Conservation (phyloP, 495 filamentous ascomycete genomes). For the Pseudomonodictys pantanalensis region DNA sequence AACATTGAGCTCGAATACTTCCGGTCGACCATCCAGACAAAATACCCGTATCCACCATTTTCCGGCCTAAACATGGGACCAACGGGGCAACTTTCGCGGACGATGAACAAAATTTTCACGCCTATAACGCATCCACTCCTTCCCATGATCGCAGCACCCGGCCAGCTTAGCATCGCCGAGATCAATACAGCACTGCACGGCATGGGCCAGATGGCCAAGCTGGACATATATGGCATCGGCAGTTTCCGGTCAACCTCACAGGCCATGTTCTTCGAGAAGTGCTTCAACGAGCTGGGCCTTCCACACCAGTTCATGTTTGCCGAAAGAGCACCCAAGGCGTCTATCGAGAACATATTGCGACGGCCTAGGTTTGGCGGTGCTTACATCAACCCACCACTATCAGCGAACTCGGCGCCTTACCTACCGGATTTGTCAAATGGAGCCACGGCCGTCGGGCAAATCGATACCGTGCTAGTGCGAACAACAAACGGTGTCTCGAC, state of each 20-base stretch:
- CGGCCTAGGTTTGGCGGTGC: slow-evolving; percentile 75
- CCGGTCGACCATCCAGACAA: slow-evolving; percentile 66
- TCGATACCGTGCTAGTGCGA: slow-evolving; percentile 73
- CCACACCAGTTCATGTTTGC: slow-evolving; percentile 75
- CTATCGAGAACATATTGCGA: slow-evolving; percentile 62
- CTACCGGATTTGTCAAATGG: slow-evolving; percentile 68
- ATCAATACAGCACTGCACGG: slow-evolving; percentile 75
- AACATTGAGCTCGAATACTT: slow-evolving; percentile 89
- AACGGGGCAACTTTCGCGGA: slow-evolving; percentile 74
- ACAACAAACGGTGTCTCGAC: slow-evolving; percentile 36
- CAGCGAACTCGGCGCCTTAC: slow-evolving; percentile 49
- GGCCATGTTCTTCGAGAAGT: slow-evolving; percentile 82
- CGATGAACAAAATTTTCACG: slow-evolving; percentile 78
- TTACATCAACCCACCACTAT: slow-evolving; percentile 68
- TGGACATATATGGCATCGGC: slow-evolving; percentile 74
- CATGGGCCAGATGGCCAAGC: slow-evolving; percentile 76
- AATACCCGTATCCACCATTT: slow-evolving; percentile 65
- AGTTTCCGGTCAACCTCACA: slow-evolving; percentile 68
- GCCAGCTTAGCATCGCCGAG: slow-evolving; percentile 77
- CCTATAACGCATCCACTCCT: slow-evolving; percentile 81
- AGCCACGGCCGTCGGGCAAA: slow-evolving; percentile 68
- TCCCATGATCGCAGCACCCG: slow-evolving; percentile 79
- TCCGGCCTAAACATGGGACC: slow-evolving; percentile 85
- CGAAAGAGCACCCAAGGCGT: slow-evolving; percentile 62
- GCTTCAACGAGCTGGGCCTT: slow-evolving; percentile 82